A percentile compares a stretch with the other conserved stretches of the same genome.
phyloP scores from a whole-genome alignment of 495 filamentous ascomycete species.

The Penicillium cinerascens region DNA sequence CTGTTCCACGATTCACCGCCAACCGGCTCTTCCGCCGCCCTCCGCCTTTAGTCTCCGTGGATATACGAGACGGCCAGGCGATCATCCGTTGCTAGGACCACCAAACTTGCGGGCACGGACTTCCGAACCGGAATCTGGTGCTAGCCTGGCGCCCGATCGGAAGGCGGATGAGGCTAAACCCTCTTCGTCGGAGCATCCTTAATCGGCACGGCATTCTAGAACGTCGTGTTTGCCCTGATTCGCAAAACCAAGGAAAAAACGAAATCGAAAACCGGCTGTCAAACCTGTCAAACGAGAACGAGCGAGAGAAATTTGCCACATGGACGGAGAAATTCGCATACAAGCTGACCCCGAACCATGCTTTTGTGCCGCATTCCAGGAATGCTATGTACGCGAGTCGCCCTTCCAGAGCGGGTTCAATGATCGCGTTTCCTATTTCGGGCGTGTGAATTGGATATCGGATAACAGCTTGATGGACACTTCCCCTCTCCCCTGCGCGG shows the following conservation, averaged over 20 bases:
- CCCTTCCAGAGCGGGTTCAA: neutral
- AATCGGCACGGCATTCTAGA: neutral
- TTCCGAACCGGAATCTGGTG: neutral
- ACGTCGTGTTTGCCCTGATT: neutral
- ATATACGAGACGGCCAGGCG: neutral
- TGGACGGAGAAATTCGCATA: conserved; percentile 12
- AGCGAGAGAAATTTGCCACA: conserved; percentile 1
- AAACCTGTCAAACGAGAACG: neutral
- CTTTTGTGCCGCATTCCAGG: neutral
- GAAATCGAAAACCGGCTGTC: neutral
- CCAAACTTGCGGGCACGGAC: neutral
- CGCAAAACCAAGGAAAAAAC: neutral
- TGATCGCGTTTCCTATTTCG: neutral
- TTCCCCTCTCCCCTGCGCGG: neutral
- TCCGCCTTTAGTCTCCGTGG: neutral
- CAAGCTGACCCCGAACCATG: conserved; percentile 2
- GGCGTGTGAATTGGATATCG: neutral
- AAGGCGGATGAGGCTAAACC: conserved; percentile 4
- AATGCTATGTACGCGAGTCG: conserved; percentile 5
- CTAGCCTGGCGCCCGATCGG: neutral
- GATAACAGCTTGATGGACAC: neutral
- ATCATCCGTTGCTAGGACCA: neutral
- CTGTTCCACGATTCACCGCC: neutral
- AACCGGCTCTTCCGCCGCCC: neutral
- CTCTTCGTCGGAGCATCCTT: neutral